Base-by-base conservation (phyloP, 805 yeast genomes). In the Yamadazyma philogaea region DNA sequence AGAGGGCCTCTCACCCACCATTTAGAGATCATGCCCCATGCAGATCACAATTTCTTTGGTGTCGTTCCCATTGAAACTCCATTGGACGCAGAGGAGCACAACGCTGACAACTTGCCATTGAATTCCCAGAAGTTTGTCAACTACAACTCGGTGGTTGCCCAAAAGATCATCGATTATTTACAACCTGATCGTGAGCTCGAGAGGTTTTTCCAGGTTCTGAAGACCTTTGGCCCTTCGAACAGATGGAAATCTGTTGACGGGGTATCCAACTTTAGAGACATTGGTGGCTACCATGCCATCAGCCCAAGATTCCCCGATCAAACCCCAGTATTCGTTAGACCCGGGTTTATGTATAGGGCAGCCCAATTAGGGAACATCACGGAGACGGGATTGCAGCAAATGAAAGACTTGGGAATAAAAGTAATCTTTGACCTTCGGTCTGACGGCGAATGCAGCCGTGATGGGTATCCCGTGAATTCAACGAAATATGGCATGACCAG, bases 11-110 rank as follows among this genome's bases (percentile, higher is more conserved):
- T 51, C 22, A 52, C 71, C 3, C 74, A 84, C 51, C 66, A 71
- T 3, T 64, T 88, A 41, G 67, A 69, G 28, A 58, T 87, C 6
- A 65, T 90, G 8, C 76, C 77, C 1, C 70, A 68, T 34, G 96
- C 96, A 0, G 90, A 87, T 57, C 98, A 90, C 61, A 87, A 85
- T 53, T 89, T 75, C 55, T 84, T 75, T 55, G 91, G 93, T 0
- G 48, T 55, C 1, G 54, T 60, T 2, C 63, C 52, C 7, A 66
- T 74, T 35, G 52, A 61, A 14, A 64, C 62, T 16, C 72, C 56
- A 10, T 53, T 43, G 12, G 68, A 64, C 26, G 60, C 41, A 33
- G 66, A 51, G 43, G 65, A 60, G 1, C 52, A 47, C 48, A 64
- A 70, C 55, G 69, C 78, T 14, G 47, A 56, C 14, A 43, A 56